Base-by-base conservation (phyloP, 192 early-diverging fungal species). In the Paraglomus occultum region DNA sequence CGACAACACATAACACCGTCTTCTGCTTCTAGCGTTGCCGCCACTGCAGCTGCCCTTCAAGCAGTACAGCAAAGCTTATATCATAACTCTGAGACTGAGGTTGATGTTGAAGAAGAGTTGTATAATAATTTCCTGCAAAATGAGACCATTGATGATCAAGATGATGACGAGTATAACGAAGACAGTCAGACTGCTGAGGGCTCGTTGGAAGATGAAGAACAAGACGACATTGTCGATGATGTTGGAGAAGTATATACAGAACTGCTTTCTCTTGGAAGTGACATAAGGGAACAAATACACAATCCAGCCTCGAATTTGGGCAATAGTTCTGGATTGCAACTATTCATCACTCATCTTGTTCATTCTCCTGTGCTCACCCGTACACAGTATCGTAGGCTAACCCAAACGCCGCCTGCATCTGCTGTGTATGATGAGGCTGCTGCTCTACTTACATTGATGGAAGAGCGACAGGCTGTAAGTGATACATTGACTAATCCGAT, bases 41-140 rank as follows among this genome's bases (percentile, higher is more conserved):
- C 31, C 3, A 3, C 31, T 31, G 31, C 31, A 31, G 31, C 31
- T 31, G 31, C 31, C 31, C 31, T 31, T 31, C 31, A 31, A 31
- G 31, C 31, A 31, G 3, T 1, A 31, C 31, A 31, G 31, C 31
- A 31, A 31, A 31, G 31, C 31, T 3, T 31, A 31, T 31, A 31
- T 31, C 31, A 31, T 31, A 31, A 31, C 31, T 31, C 31, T 31
- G 31, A 31, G 3, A 31, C 31, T 10, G 67, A 55, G 14, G 44
- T 55, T 47, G 67, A 69, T 54, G 5, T n/a, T 14, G 67, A 69
- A 46, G 67, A 50, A 44, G 67, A 69, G 17, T 40, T 69, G n/a
- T 69, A 69, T 55, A 18, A 53, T 1, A 69, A 22, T 17, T 69
- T 69, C 47, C 50, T 69, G 43, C 17, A 57, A 20, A 20, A 57